Conservation (phyloP, 2,329 filamentous ascomycete genomes). For the Fusarium luffae region DNA sequence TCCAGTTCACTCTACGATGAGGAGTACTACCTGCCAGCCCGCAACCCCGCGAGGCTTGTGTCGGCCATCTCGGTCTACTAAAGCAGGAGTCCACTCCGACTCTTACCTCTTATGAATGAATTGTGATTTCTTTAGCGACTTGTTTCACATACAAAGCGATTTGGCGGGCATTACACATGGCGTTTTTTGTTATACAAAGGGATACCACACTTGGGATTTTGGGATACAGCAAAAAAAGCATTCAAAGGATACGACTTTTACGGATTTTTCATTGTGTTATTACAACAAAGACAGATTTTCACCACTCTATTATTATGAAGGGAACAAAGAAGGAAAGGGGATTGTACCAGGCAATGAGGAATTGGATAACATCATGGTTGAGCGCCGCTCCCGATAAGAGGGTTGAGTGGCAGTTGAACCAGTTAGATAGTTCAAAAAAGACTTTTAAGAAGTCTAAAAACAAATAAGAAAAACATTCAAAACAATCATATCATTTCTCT, state of each 20-base stretch:
- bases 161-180: conserved; percentile 45
- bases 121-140: conserved; percentile 43
- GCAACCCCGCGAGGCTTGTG: conserved; percentile 63
- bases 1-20: conserved; percentile 61
- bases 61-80: conserved; percentile 69
- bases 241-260: conserved; percentile 15
- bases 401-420: conserved; percentile 43
- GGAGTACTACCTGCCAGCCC: conserved; percentile 64
- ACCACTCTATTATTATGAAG: conserved; percentile 37
- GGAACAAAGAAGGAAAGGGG: conserved; percentile 24
- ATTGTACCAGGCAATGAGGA: conserved; percentile 33
- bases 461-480: conserved; percentile 40
- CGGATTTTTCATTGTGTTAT: conserved; percentile 32
- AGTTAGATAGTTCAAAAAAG: conserved; percentile 43
- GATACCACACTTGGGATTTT: conserved; percentile 47
- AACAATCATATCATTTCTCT: conserved; percentile 14
- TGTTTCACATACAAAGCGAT: conserved; percentile 44
- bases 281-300: conserved; percentile 36
- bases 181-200: conserved; percentile 42
- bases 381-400: conserved; percentile 38
- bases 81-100: conserved; percentile 36
- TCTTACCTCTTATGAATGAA: conserved; percentile 22
- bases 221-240: conserved; percentile 38
- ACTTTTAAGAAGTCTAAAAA: conserved; percentile 17
- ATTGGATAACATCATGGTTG: conserved; percentile 28